These are phyloP conservation scores for Vitis rupestris DNA, from an alignment of 164 flowering plant species.

Conservation along the genomic window DNA sequence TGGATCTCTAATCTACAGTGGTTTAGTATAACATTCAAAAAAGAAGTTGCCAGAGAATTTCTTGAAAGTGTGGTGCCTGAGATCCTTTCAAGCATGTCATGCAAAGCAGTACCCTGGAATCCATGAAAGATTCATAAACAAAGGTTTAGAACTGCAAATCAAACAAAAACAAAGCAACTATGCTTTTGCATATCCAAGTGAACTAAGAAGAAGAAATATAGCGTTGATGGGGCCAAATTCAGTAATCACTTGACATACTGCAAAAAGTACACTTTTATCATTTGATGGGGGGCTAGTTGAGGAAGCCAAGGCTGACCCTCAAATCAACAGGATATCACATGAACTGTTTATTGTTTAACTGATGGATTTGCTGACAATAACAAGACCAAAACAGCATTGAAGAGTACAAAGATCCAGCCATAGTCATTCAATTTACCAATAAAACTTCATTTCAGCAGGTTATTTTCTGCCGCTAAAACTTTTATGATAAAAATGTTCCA, in stretches of 20 bases:
- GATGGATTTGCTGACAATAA: neutral
- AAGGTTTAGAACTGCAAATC: no score
- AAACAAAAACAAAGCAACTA: neutral
- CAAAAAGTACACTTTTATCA: no score
- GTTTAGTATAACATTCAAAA: conserved; percentile 43
- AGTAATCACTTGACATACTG: no score
- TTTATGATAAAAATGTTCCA: no score
- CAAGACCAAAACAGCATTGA: neutral
- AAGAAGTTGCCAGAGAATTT: conserved; percentile 32
- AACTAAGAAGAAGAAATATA: neutral
- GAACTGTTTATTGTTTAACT: no score
- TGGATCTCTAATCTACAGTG: conserved; percentile 44
- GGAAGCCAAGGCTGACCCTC: neutral
- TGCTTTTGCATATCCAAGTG: conserved; percentile 2
- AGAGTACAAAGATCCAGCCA: neutral
- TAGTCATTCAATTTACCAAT: no score
- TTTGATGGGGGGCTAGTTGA: no score
- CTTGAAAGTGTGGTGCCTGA: conserved; percentile 27
- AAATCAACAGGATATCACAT: neutral
- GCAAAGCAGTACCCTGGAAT: conserved; percentile 69
- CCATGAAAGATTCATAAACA: neutral
- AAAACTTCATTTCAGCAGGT: neutral
- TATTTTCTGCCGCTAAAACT: no score
- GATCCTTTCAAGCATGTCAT: conserved; percentile 48
- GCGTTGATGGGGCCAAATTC: no score